A percentile compares a stretch with the other conserved stretches of the same genome.
phyloP scores from a whole-genome alignment of 352 stramenopile species.

The Phytophthora pinifolia region DNA sequence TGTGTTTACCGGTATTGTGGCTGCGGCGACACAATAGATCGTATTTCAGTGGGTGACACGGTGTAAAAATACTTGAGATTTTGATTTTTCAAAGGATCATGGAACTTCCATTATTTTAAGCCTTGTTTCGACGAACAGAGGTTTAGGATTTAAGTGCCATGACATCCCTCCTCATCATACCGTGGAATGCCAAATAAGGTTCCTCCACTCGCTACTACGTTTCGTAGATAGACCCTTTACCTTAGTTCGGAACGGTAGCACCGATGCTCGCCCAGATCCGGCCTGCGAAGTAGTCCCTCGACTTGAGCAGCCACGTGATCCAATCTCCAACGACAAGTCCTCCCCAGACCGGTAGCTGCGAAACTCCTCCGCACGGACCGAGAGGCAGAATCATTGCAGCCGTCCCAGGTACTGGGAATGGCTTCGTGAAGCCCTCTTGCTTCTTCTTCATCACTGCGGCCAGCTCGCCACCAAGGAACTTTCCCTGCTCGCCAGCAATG shows the following conservation, averaged over 20 bases:
- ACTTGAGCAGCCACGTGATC: conserved; percentile 50
- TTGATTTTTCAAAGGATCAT: too few relatives aligned
- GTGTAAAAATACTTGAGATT: too few relatives aligned
- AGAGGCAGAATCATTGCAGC: conserved; percentile 41
- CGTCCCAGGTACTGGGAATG: conserved; percentile 18
- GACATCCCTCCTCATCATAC: too few relatives aligned
- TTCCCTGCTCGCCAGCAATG: conserved; percentile 44
- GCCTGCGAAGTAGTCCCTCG: conserved; percentile 41
- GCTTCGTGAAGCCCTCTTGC: conserved; percentile 27
- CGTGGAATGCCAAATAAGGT: too few relatives aligned
- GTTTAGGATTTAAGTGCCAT: too few relatives aligned
- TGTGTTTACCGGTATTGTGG: too few relatives aligned
- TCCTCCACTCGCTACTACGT: too few relatives aligned
- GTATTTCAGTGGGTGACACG: too few relatives aligned
- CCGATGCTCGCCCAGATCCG: conserved; percentile 36
- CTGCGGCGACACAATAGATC: too few relatives aligned
- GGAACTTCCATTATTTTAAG: too few relatives aligned
- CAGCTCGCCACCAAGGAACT: conserved; percentile 34
- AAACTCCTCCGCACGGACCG: conserved; percentile 48
- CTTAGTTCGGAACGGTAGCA: conserved; percentile 33
- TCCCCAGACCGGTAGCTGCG: conserved; percentile 51
- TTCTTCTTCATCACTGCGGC: conserved; percentile 24
- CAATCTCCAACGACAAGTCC: conserved; percentile 55
- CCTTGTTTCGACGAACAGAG: too few relatives aligned
- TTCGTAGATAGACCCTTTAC: too few relatives aligned